These are phyloP conservation scores for Xylaria nigripes DNA, from an alignment of 495 filamentous ascomycete species.

Conservation along the genomic window DNA sequence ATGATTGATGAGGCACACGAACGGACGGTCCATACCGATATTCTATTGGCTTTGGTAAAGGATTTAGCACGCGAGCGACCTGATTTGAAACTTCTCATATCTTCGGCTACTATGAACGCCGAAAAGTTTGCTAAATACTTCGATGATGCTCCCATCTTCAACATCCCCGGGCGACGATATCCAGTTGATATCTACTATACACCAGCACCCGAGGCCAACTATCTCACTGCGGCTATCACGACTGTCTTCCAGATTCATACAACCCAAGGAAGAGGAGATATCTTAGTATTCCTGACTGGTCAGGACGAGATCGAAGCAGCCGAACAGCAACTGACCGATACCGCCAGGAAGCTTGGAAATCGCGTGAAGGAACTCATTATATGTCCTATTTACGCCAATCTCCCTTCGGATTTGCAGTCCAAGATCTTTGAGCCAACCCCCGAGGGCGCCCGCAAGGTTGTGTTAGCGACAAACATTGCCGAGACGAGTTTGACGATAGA, in stretches of 20 bases:
- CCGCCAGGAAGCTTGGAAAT: slow-evolving; percentile 68
- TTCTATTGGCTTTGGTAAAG: slow-evolving; percentile 83
- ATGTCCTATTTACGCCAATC: slow-evolving; percentile 82
- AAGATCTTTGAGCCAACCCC: slow-evolving; percentile 91
- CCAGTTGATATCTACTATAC: slow-evolving; percentile 93
- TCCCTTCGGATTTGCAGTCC: slow-evolving; percentile 74
- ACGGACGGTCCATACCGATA: slow-evolving; percentile 82
- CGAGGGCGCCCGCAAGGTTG: slow-evolving; percentile 70
- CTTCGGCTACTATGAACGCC: slow-evolving; percentile 91
- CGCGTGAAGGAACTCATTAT: slow-evolving; percentile 81
- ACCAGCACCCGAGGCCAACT: slow-evolving; percentile 87
- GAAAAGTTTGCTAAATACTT: slow-evolving; percentile 91
- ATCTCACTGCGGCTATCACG: slow-evolving; percentile 82
- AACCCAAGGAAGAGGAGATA: slow-evolving; percentile 77
- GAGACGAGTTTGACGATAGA: slow-evolving; percentile 87
- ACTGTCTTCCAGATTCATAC: slow-evolving; percentile 97
- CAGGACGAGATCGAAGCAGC: slow-evolving; percentile 88
- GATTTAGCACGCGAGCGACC: slow-evolving; percentile 81
- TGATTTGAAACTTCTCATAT: slow-evolving; percentile 87
- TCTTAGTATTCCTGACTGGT: slow-evolving; percentile 82
- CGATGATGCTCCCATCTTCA: slow-evolving; percentile 92
- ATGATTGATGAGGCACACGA: slow-evolving; percentile 99
- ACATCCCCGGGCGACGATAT: slow-evolving; percentile 84
- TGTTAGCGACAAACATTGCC: slow-evolving; percentile 84
- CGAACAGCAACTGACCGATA: slow-evolving; percentile 72